Base-by-base conservation (phyloP, 73 alveolate genomes). In the Uronychia binucleata region DNA sequence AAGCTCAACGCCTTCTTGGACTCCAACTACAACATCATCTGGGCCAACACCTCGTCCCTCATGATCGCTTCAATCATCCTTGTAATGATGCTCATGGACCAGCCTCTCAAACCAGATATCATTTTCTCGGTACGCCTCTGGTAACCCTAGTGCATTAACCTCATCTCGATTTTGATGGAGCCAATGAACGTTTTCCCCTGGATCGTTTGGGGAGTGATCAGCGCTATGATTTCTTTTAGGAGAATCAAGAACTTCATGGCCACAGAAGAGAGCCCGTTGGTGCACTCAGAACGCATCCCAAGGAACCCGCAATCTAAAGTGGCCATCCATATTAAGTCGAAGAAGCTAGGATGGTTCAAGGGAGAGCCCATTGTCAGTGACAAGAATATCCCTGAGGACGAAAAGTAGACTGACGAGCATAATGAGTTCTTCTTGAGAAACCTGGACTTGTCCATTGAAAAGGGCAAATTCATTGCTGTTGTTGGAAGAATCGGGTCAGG, bases 401-500 rank as follows among this genome's bases (percentile, higher is more conserved):
- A 46, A 46, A 11, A 5, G 67, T 11, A 46, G 19, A 5, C 67
- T 46, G 67, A 46, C 5, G 67, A 46, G 29, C 90, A 92, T 28
- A 91, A 96, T 58, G 98, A 97, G 29, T 58, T 87, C 0, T 98
- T 95, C 27, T 82, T 98, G 80, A 95, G 96, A 31, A 96, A 97
- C 28, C 85, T 98, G 34, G 88, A 93, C 81, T 83, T 98, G 34
- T 31, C 57, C 31, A 87, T 97, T n/a, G 31, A 85, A 5, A 90
- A 97, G 29, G 95, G 96, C 59, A 97, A 95, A 84, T 95, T 96
- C 90, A 91, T 98, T 28, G 99, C 99, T 19, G 92, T 96, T 26
- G 98, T 98, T 27, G 99, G 99, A 19, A 95, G 99, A 87, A 98
- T 99, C 28, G 99, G 99, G 11, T 85, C 59, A 5, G 81, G 81